phyloP scores from a whole-genome alignment of 768 basidiomycete species.

The Tubosaeta brunneosetosa region DNA sequence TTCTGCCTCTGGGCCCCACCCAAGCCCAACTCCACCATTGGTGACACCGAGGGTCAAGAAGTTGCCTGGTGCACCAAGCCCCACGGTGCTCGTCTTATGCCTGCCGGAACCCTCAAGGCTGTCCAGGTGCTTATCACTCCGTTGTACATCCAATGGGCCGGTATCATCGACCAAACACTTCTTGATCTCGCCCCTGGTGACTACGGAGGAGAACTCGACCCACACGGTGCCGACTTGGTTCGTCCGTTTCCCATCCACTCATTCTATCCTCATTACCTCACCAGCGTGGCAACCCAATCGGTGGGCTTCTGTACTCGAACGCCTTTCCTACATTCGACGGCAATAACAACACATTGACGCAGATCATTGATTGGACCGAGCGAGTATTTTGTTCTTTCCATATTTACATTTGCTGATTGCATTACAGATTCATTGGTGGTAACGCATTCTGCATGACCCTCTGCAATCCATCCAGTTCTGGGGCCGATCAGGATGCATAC shows the following conservation, averaged over 20 bases:
- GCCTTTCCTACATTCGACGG: constrained; percentile 41
- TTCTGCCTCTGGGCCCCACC: constrained; percentile 68
- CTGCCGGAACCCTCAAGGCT: constrained; percentile 55
- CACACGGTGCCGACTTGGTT: constrained; percentile 65
- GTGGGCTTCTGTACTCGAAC: constrained; percentile 64
- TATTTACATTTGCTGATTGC: background rate
- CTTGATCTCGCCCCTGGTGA: constrained; percentile 53
- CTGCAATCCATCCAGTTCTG: constrained; percentile 52
- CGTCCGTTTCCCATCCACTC: constrained; percentile 13
- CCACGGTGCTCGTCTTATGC: constrained; percentile 69
- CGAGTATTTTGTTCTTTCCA: constrained; percentile 24
- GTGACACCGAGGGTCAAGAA: constrained; percentile 59
- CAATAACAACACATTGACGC: constrained; percentile 40
- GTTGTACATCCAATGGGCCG: constrained; percentile 55
- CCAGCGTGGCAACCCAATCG: constrained; percentile 77
- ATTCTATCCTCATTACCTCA: constrained; percentile 5
- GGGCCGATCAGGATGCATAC: constrained; percentile 37
- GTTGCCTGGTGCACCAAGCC: constrained; percentile 73
- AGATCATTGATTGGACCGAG: constrained; percentile 67
- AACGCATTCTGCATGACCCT: constrained; percentile 63
- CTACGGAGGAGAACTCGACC: constrained; percentile 74
- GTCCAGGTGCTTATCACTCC: constrained; percentile 59
- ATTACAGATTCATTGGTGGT: constrained; percentile 58
- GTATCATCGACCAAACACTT: constrained; percentile 58
- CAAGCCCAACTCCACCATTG: constrained; percentile 47